phyloP scores from a whole-genome alignment of 2,329 filamentous ascomycete genomes.

The Cercospora sp. region DNA sequence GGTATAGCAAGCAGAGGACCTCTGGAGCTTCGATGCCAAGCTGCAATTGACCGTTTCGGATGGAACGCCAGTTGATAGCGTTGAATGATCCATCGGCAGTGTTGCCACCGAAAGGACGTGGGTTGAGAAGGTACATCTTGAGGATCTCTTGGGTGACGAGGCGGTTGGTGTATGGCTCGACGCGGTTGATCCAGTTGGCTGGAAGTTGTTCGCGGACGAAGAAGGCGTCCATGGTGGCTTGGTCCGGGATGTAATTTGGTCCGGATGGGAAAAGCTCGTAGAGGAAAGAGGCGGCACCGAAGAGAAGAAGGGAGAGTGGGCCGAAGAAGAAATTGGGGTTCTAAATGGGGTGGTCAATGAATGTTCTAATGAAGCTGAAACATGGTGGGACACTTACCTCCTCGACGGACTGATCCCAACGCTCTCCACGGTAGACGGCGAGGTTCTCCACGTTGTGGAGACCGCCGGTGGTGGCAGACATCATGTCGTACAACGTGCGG shows the following conservation, averaged over 20 bases:
- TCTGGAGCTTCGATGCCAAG: conserved; percentile 33
- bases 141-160: conserved; percentile 45
- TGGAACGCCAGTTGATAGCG: conserved; percentile 42
- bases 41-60: conserved; percentile 44
- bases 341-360: not conserved
- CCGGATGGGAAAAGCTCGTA: conserved; percentile 46
- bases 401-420: conserved; percentile 44
- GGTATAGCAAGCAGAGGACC: conserved; percentile 48
- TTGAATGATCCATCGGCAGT: conserved; percentile 17
- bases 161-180: conserved; percentile 39
- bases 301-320: conserved; percentile 44
- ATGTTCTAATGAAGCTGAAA: too few species aligned
- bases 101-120: conserved; percentile 39
- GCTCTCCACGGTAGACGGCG: conserved; percentile 44
- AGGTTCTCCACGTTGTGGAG: conserved; percentile 45
- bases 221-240: conserved; percentile 42
- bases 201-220: conserved; percentile 50
- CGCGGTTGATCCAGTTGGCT: conserved; percentile 43
- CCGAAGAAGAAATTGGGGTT: conserved; percentile 50
- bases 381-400: too few species aligned
- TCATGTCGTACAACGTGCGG: conserved; percentile 44
- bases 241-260: conserved; percentile 39
- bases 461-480: conserved; percentile 38
- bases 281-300: conserved; percentile 48
- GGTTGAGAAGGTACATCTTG: conserved; percentile 41